Percentiles rank a stretch among this genome's conserved stretches.
Evolutionary conservation across 106 monocot species (phyloP).

Genomic region (Triglochin maritima): DNA sequence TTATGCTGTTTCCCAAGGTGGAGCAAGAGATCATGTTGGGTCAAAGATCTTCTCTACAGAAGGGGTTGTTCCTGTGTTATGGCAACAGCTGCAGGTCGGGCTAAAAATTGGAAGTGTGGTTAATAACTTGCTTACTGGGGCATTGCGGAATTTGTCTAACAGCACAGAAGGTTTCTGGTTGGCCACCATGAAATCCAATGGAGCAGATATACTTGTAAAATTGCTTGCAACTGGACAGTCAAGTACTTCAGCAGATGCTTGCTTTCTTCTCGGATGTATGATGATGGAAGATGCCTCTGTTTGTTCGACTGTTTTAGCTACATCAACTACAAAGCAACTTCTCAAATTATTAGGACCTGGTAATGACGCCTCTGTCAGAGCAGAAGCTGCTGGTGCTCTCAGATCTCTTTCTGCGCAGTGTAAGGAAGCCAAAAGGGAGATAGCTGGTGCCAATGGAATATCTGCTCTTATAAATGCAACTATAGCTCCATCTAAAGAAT

Average conservation of each 20-base stretch:
- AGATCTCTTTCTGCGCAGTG: conserved; percentile 17
- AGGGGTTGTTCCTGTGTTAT: conserved; percentile 67
- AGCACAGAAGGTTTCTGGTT: no score
- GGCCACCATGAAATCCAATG: conserved; percentile 52
- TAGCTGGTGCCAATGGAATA: conserved; percentile 85
- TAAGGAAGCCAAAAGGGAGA: conserved; percentile 89
- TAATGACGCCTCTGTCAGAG: conserved; percentile 75
- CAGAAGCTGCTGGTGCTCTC: conserved; percentile 85
- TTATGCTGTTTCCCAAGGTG: conserved; percentile 96
- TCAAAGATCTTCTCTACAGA: conserved; percentile 48
- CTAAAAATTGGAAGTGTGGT: conserved; percentile 59
- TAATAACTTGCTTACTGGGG: conserved; percentile 67
- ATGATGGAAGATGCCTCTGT: conserved; percentile 76
- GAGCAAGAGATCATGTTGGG: conserved; percentile 89
- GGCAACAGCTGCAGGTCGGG: conserved; percentile 66
- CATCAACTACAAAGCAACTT: conserved; percentile 56
- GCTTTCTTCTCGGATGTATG: conserved; percentile 74
- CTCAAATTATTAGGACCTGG: conserved; percentile 77
- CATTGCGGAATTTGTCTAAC: conserved; percentile 40
- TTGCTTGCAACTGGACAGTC: conserved; percentile 58
- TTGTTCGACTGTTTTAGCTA: conserved; percentile 46
- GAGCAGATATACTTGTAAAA: conserved; percentile 78
- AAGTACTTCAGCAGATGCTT: conserved; percentile 65
- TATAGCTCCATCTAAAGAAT: conserved; percentile 26
- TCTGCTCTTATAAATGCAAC: conserved; percentile 78